Conservation (phyloP, 2,329 filamentous ascomycete species). For the Fusarium longipes region DNA sequence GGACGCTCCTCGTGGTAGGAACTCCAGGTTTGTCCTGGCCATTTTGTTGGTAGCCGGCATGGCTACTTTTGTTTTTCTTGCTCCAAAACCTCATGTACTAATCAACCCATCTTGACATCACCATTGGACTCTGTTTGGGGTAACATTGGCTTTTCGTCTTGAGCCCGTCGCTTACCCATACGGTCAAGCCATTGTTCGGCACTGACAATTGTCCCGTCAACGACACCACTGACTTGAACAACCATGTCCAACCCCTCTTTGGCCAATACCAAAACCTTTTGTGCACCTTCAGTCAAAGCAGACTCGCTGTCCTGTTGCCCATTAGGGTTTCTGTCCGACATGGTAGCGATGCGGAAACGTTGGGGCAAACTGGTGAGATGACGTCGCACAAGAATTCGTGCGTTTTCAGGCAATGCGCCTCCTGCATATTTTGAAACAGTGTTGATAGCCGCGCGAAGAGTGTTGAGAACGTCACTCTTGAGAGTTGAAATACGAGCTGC, state of each 20-base stretch:
- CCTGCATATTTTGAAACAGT: constrained; percentile 91
- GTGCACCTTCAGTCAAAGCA: constrained; percentile 67
- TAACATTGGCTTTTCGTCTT: constrained; percentile 45
- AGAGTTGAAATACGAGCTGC: constrained; percentile 74
- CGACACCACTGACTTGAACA: constrained; percentile 85
- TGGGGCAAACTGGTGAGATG: constrained; percentile 88
- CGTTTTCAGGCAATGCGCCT: constrained; percentile 91
- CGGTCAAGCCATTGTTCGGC: constrained; percentile 92
- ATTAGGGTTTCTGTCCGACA: constrained; percentile 50
- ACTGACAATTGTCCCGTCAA: constrained; percentile 89
- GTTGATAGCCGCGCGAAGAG: constrained; percentile 82
- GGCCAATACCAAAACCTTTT: constrained; percentile 85
- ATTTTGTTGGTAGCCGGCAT: constrained; percentile 12
- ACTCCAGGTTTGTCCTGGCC: constrained; percentile 13
- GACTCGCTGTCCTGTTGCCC: constrained; percentile 51
- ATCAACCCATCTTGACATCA: constrained; percentile 48
- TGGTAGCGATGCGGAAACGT: constrained; percentile 80
- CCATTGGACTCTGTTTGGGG: constrained; percentile 40
- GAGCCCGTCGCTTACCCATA: constrained; percentile 63
- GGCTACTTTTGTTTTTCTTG: constrained; percentile 15
- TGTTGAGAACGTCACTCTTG: constrained; percentile 78
- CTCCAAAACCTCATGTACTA: neutral
- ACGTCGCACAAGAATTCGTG: constrained; percentile 81
- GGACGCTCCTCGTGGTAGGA: constrained; percentile 18
- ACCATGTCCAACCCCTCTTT: constrained; percentile 96